phyloP scores from a whole-genome alignment of 306 rosid species.

The Dryas drummondii region DNA sequence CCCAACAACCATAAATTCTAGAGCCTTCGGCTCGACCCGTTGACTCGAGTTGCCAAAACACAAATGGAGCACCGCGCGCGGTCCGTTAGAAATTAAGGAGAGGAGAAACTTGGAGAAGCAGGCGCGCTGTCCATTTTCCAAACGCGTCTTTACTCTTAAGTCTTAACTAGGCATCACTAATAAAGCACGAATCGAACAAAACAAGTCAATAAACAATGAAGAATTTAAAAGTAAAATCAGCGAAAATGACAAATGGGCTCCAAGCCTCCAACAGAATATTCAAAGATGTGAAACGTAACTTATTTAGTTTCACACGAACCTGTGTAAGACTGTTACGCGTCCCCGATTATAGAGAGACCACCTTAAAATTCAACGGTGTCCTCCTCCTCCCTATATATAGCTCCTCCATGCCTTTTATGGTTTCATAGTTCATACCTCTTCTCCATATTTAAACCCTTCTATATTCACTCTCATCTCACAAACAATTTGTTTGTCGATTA shows the following conservation, averaged over 20 bases:
- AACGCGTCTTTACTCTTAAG: conserved; percentile 7
- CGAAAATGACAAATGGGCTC: not conserved
- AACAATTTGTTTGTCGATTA: not conserved
- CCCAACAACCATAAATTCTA: not conserved
- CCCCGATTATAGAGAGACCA: not conserved
- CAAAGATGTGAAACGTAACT: not conserved
- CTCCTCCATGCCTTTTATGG: conserved; percentile 12
- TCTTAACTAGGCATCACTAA: not conserved
- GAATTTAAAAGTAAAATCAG: not conserved
- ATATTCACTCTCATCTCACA: conserved; percentile 10
- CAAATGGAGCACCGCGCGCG: not conserved
- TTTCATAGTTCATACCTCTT: conserved; percentile 15
- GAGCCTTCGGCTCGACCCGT: no score
- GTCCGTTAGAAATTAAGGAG: not conserved
- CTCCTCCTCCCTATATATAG: conserved; percentile 25
- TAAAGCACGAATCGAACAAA: not conserved
- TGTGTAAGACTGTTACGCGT: not conserved
- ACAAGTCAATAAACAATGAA: not conserved
- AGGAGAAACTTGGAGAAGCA: conserved; percentile 6
- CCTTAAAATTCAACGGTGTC: not conserved
- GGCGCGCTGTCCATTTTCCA: not conserved
- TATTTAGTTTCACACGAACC: not conserved
- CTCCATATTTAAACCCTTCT: conserved; percentile 4
- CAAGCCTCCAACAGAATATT: not conserved
- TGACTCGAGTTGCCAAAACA: not conserved